These are phyloP conservation scores for Termitomyces sp. DNA, from an alignment of 768 basidiomycete species.

Conservation along the genomic window DNA sequence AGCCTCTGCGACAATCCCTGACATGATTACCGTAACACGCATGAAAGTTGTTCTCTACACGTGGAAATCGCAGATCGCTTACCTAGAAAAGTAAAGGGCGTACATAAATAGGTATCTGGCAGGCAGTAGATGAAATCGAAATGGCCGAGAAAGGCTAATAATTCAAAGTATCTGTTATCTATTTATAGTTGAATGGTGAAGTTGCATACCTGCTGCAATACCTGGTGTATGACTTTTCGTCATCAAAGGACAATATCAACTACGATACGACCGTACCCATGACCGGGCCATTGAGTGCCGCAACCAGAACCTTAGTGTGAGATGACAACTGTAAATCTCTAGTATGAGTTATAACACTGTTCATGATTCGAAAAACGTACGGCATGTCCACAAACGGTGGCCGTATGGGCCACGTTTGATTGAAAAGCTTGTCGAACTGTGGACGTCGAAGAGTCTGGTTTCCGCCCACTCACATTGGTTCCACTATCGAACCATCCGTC, in stretches of 20 bases:
- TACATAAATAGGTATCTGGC: constrained; percentile 54
- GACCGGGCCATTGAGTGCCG: constrained; percentile 70
- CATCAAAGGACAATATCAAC: neutral
- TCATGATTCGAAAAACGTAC: constrained; percentile 28
- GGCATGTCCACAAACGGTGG: constrained; percentile 61
- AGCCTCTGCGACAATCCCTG: constrained; percentile 64
- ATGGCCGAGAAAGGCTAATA: constrained; percentile 57
- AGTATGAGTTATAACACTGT: neutral
- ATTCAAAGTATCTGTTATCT: neutral
- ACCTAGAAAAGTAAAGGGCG: constrained; percentile 64
- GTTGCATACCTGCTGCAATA: constrained; percentile 53
- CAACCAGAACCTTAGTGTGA: constrained; percentile 66
- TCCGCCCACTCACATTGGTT: constrained; percentile 44
- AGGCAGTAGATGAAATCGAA: constrained; percentile 73
- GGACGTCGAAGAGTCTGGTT: constrained; percentile 11
- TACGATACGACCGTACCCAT: constrained; percentile 45
- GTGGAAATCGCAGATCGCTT: constrained; percentile 18
- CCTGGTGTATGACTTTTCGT: constrained; percentile 29
- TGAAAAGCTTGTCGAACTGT: constrained; percentile 44
- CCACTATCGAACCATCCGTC: constrained; percentile 35
- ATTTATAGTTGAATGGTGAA: neutral
- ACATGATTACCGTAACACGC: neutral
- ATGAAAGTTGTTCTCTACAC: constrained; percentile 6
- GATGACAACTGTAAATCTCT: constrained; percentile 47
- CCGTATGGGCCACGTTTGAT: constrained; percentile 40